These are phyloP conservation scores for Chalaropsis thielavioides DNA, from an alignment of 2,329 filamentous ascomycete genomes.

Conservation along the genomic window DNA sequence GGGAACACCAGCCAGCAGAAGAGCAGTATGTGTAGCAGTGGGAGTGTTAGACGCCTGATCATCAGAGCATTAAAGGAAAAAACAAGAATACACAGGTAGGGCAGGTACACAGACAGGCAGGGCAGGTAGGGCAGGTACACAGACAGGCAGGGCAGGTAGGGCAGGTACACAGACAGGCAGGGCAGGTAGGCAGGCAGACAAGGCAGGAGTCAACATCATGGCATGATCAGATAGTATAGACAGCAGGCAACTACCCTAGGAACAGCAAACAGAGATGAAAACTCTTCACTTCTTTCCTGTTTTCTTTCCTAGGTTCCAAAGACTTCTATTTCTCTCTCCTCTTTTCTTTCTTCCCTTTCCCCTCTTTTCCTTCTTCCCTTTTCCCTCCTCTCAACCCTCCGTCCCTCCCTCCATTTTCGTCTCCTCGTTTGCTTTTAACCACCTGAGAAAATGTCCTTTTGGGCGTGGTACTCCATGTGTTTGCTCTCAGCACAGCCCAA, in stretches of 20 bases:
- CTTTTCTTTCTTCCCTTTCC: not conserved
- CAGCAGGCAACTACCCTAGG: too few relatives aligned
- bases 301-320: not conserved
- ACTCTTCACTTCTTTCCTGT: not conserved
- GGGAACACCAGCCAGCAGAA: not conserved
- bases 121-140: not conserved
- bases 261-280: not conserved
- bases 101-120: not conserved
- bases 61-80: not conserved
- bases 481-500: not conserved
- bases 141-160: not conserved
- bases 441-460: not conserved
- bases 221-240: too few relatives aligned
- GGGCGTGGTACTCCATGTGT: not conserved
- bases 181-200: not conserved
- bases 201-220: too few relatives aligned
- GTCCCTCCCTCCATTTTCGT: too few relatives aligned
- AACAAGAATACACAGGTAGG: not conserved
- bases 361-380: not conserved
- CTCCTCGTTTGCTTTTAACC: too few relatives aligned
- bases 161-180: not conserved
- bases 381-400: not conserved
- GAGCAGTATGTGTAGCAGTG: not conserved
- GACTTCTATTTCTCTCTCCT: not conserved
- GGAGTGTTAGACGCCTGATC: not conserved